A percentile compares a stretch with the other conserved stretches of the same genome.
Conservation (phyloP, 768 basidiomycete species). For the Boletellus emodensis region DNA sequence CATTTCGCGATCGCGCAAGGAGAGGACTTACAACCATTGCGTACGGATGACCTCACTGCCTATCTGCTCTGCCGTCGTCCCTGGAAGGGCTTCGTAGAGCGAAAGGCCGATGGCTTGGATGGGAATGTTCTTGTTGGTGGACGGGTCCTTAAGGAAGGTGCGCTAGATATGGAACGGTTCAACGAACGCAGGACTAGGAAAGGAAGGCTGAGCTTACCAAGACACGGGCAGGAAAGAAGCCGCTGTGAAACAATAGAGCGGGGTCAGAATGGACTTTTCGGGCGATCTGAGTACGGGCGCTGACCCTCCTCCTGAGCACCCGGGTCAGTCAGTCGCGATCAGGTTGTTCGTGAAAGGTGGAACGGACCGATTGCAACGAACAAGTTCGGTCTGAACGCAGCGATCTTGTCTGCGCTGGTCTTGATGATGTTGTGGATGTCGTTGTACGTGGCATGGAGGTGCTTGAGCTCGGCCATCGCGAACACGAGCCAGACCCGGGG, state of each 20-base stretch:
- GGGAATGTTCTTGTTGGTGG: slow-evolving; percentile 73
- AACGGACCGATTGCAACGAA: slow-evolving; percentile 75
- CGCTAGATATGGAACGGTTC: slow-evolving; percentile 42
- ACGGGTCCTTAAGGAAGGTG: slow-evolving; percentile 75
- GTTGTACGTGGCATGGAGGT: slow-evolving; percentile 80
- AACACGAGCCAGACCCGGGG: neutral
- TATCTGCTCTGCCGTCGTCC: slow-evolving; percentile 66
- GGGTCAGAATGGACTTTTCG: slow-evolving; percentile 11
- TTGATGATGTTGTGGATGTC: slow-evolving; percentile 89
- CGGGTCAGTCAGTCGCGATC: slow-evolving; percentile 2
- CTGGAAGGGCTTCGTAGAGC: slow-evolving; percentile 86
- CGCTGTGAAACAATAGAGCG: slow-evolving; percentile 42
- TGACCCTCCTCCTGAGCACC: slow-evolving; percentile 72
- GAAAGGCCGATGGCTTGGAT: slow-evolving; percentile 97
- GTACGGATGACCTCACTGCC: slow-evolving; percentile 87
- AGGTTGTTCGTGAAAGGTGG: neutral
- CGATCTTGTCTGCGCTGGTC: slow-evolving; percentile 61
- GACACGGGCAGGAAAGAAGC: slow-evolving; percentile 94
- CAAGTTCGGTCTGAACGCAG: slow-evolving; percentile 81
- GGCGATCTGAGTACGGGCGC: slow-evolving; percentile 29
- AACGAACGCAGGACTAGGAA: neutral
- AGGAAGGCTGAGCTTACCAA: slow-evolving; percentile 44
- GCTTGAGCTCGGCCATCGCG: slow-evolving; percentile 45
- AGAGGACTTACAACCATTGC: slow-evolving; percentile 81
- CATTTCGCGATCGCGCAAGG: neutral